phyloP scores from a whole-genome alignment of 2,329 filamentous ascomycete species.

The Myriosclerotinia curreyana region DNA sequence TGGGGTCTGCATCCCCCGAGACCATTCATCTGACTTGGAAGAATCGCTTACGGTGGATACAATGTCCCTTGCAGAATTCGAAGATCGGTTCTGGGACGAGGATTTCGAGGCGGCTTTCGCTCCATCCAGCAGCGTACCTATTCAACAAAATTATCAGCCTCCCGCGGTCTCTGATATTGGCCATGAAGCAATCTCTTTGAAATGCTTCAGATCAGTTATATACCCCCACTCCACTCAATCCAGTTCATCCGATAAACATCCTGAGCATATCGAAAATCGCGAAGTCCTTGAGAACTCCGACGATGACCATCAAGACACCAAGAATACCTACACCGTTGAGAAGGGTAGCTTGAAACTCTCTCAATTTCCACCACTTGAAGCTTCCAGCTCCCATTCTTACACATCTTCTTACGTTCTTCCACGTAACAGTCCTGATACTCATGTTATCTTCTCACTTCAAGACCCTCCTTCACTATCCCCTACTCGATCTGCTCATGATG shows the following conservation, averaged over 20 bases:
- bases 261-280: not conserved
- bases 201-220: not conserved
- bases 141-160: not conserved
- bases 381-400: not conserved
- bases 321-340: not conserved
- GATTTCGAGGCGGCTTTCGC: not conserved
- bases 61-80: constrained; percentile 13
- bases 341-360: not conserved
- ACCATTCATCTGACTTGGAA: constrained; percentile 1
- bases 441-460: not conserved
- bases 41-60: constrained; percentile 15
- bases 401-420: not conserved
- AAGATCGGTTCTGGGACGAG: constrained; percentile 7
- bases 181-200: not conserved
- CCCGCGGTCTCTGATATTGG: not conserved
- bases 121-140: not conserved
- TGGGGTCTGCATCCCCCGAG: constrained; percentile 12
- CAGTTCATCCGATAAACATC: not conserved
- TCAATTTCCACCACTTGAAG: not conserved
- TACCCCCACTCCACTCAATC: not conserved
- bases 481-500: not conserved
- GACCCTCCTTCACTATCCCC: constrained; percentile 7
- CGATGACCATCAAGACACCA: not conserved
- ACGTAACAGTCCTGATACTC: not conserved
- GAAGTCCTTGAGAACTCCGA: not conserved